Base-by-base conservation (phyloP, 2,329 filamentous ascomycete species). In the Cadophora luteo-olivacea region DNA sequence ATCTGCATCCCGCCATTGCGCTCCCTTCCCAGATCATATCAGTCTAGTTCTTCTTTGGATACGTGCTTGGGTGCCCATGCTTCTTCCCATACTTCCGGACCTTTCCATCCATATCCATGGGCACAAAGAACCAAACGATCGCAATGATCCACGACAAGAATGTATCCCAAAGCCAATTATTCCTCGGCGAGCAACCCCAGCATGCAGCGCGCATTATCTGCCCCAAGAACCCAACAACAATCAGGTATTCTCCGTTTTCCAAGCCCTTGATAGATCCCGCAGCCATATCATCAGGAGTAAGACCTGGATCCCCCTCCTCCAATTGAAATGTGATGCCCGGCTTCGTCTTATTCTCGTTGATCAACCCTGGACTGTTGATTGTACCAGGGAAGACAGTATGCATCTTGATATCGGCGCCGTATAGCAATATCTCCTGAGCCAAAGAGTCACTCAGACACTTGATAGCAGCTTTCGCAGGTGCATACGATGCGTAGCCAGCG, bases 361-460 rank as follows among this genome's bases (percentile, higher is more conserved):
- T 90, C 63, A 91, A 86, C 0, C 94, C 94, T 0, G 93, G 90
- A 6, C 87, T 90, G 16, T 89, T 84, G 72, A 99, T 98, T 2
- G 91, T 93, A 64, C 92, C 95, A 0, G 96, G 96, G 75, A 90
- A 92, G 14, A 98, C 88, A 52, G 93, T 86, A 76, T 97, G 93
- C 24, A 97, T 84, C 74, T 91, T 88, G 65, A 98, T 90, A 54
- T 91, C 87, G 64, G 91, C 91, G 55, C 94, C 94, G 83, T 98
- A 99, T 63, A 97, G 83, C 75, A 93, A 84, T 54, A 97, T 83
- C 81, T 99, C 96, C 77, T 95, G 92, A 25, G 88, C 89, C 61
- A 99, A 84, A 0, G 90, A 91, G 78, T 99, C 96, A 65, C 92
- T 91, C 16, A 99, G 84, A 19, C 89, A 91, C 68, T 93, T 89